Conservation (phyloP, 441 rosid genomes). For the Pelargonium cotyledonis region DNA sequence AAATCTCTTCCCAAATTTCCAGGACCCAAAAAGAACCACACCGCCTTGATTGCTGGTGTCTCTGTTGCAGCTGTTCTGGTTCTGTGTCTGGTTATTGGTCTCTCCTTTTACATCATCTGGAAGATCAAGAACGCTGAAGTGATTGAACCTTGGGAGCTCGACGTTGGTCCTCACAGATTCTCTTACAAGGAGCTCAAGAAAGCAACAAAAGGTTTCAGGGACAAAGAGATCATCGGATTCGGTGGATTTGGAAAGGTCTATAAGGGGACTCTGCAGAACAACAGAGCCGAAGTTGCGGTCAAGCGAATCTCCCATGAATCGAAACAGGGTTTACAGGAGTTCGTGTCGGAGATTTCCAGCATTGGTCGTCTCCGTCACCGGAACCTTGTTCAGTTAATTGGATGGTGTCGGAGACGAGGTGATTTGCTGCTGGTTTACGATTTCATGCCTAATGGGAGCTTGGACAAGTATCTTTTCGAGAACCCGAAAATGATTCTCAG, state of each 20-base stretch:
- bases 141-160: conserved; percentile 72
- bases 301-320: conserved; percentile 72
- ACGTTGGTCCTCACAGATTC: conserved; percentile 72
- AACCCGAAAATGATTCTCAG: conserved; percentile 45
- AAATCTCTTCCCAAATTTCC: conserved; percentile 54
- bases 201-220: conserved; percentile 69
- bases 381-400: conserved; percentile 74
- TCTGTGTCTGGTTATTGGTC: conserved; percentile 22
- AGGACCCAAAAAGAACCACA: conserved; percentile 23
- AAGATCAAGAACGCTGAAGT: conserved; percentile 41
- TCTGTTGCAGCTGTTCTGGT: conserved; percentile 34
- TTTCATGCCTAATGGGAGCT: conserved; percentile 82
- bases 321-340: conserved; percentile 70
- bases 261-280: conserved; percentile 50
- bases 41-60: conserved; percentile 32
- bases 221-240: conserved; percentile 59
- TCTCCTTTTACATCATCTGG: conserved; percentile 32
- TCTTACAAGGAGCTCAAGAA: conserved; percentile 63
- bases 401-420: conserved; percentile 61
- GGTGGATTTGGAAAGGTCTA: conserved; percentile 88
- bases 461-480: conserved; percentile 68
- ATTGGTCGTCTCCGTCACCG: conserved; percentile 86
- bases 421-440: conserved; percentile 75
- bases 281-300: conserved; percentile 56
- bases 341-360: conserved; percentile 64